Evolutionary conservation across 2,329 filamentous ascomycete genomes (phyloP).

Genomic region (Phialophora chinensis): DNA sequence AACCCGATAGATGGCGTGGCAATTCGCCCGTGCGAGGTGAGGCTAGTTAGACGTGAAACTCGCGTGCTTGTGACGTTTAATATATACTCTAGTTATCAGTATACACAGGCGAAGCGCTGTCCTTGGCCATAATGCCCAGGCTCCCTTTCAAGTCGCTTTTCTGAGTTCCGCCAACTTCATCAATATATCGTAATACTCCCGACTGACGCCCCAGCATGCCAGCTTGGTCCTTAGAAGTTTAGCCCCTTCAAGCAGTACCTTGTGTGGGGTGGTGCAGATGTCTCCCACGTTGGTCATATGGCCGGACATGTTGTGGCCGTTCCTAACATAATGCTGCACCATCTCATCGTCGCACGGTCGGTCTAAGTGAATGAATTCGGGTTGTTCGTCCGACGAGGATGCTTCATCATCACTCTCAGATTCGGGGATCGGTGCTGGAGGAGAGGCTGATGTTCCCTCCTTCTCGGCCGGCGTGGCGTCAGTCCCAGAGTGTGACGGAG

Average conservation of each 20-base stretch:
- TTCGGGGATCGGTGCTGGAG: not conserved
- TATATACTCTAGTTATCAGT: not conserved
- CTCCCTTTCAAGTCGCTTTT: constrained; percentile 27
- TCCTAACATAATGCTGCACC: constrained; percentile 61
- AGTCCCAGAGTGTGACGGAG: not conserved
- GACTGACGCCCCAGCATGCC: constrained; percentile 47
- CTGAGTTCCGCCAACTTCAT: constrained; percentile 43
- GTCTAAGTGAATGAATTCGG: constrained; percentile 58
- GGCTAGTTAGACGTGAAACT: not conserved
- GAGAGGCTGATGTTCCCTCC: not conserved
- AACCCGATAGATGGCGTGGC: not conserved
- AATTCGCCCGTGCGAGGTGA: not conserved
- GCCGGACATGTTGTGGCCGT: constrained; percentile 57
- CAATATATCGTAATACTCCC: constrained; percentile 44
- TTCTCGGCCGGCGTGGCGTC: not conserved
- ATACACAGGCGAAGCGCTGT: not conserved
- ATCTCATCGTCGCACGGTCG: constrained; percentile 64
- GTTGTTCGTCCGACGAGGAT: constrained; percentile 32
- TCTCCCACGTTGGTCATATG: constrained; percentile 61
- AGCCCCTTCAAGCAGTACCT: constrained; percentile 36
- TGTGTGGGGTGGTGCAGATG: constrained; percentile 36
- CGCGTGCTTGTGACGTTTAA: not conserved
- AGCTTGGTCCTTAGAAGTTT: constrained; percentile 35
- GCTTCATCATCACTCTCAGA: constrained; percentile 26
- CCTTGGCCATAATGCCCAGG: not conserved